Evolutionary conservation across 768 basidiomycete genomes (phyloP).

Genomic region (Termitomyces bulborhizus): DNA sequence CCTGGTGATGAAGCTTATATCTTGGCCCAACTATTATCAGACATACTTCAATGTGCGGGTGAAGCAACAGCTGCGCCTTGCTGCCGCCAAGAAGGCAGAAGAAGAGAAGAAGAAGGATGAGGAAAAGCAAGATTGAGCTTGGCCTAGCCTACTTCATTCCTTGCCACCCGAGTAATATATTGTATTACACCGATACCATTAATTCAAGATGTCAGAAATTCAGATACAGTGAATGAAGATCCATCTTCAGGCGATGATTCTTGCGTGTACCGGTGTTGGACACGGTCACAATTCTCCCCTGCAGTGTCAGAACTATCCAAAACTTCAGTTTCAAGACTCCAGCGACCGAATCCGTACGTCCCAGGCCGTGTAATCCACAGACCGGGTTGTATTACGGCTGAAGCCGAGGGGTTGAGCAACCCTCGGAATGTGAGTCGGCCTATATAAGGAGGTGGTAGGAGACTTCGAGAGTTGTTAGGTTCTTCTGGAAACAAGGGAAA

Average conservation of each 20-base stretch:
- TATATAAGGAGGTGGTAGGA: conserved; percentile 48
- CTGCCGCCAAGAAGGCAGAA: conserved; percentile 46
- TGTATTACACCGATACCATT: conserved; percentile 12
- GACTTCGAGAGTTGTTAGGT: conserved; percentile 22
- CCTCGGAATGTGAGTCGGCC: conserved; percentile 69
- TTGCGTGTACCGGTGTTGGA: conserved; percentile 30
- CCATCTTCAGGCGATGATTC: conserved; percentile 21
- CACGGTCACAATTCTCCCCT: conserved; percentile 1
- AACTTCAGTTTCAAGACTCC: conserved; percentile 67
- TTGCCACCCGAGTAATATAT: background rate
- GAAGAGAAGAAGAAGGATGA: conserved; percentile 23
- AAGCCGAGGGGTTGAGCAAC: conserved; percentile 42
- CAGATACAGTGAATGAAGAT: conserved; percentile 26
- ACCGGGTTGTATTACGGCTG: conserved; percentile 36
- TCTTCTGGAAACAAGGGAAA: background rate
- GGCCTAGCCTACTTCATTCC: background rate
- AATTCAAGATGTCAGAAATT: conserved; percentile 17
- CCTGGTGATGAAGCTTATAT: background rate
- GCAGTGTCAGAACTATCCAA: conserved; percentile 23
- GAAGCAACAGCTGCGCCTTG: conserved; percentile 51
- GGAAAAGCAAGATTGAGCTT: background rate
- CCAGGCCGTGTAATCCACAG: conserved; percentile 63
- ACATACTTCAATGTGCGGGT: conserved; percentile 70
- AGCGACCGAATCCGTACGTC: conserved; percentile 56
- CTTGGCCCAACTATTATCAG: conserved; percentile 25